Evolutionary conservation across 1,284 basidiomycete genomes (phyloP), one percentile per base, ranked within the genome.

Genomic region (Sporisorium scitamineum): DNA sequence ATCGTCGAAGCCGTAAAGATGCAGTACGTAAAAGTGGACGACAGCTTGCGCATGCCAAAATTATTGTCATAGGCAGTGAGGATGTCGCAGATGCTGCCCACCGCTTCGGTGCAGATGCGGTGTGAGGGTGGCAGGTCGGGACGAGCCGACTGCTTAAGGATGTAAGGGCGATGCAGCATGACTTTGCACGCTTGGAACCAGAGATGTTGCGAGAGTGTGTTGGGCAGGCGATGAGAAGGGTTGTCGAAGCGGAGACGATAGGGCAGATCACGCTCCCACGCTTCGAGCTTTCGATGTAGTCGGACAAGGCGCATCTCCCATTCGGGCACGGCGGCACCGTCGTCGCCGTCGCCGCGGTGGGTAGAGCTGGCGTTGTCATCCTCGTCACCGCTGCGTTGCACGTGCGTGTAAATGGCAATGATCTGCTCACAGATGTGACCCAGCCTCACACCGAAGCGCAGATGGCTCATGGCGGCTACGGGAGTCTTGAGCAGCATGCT

Each of bases 1-100:
- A 82, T 79, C 18, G 80, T 80, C 2, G 70, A 70, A 8, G 79
- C 74, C 1, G 72, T 82, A 31, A 80, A 82, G 44, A 82, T 68
- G 62, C 70, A 76, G 62, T 76, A 82, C 16, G 76, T 71, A 34
- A 79, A 57, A 3, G 76, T 74, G 41, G 70, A 71, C 2, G 73
- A 75, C 1, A 79, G 60, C 39, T 79, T 77, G 37, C 70, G 62
- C 56, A 80, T 65, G 14, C 72, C 75, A 37, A 75, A 78, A n/a
- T 74, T 70, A 31, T 70, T 52, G 41, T 78, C 70, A 45, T 79
- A 80, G 11, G 71, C 57, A 10, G 66, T 61, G 51, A 80, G 58
- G 45, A 80, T 73, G 39, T 66, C 62, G 59, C 66, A 68, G 34
- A 80, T 76, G 20, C 58, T 61, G 31, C 63, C 67, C 10, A 73